Conservation (phyloP, 2,329 filamentous ascomycete genomes). For the Pseudogymnoascus sp. region DNA sequence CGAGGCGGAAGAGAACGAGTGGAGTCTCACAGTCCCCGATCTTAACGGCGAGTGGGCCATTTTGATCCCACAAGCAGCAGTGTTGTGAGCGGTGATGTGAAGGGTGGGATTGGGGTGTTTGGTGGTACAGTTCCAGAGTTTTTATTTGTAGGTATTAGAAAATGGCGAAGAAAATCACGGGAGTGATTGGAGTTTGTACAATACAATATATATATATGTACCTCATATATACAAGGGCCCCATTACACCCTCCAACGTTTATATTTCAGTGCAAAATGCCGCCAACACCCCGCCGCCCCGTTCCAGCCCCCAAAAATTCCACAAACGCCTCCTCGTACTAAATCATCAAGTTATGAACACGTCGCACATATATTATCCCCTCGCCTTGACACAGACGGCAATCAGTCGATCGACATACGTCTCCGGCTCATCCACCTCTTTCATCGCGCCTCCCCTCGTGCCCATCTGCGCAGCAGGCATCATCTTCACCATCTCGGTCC, state of each 20-base stretch:
- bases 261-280: not conserved
- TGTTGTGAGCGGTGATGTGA: not conserved
- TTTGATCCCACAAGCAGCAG: not conserved
- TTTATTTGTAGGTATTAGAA: not conserved
- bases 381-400: not conserved
- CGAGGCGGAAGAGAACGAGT: conserved; percentile 35
- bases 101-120: not conserved
- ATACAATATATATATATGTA: not conserved
- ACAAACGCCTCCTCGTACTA: not conserved
- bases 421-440: conserved; percentile 4
- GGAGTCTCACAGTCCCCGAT: conserved; percentile 17
- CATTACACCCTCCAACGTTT: not conserved
- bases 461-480: not conserved
- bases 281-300: not conserved
- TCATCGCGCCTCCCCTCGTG: not conserved
- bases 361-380: not conserved
- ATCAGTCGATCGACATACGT: not conserved
- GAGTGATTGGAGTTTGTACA: not conserved
- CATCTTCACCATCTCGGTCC: not conserved
- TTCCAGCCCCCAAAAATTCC: not conserved
- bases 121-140: not conserved
- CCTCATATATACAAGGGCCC: not conserved
- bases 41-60: conserved; percentile 20
- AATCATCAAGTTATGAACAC: not conserved
- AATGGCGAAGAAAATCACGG: not conserved